Conservation (phyloP, 371 early-diverging fungal species). For the Rhizopus sp. region DNA sequence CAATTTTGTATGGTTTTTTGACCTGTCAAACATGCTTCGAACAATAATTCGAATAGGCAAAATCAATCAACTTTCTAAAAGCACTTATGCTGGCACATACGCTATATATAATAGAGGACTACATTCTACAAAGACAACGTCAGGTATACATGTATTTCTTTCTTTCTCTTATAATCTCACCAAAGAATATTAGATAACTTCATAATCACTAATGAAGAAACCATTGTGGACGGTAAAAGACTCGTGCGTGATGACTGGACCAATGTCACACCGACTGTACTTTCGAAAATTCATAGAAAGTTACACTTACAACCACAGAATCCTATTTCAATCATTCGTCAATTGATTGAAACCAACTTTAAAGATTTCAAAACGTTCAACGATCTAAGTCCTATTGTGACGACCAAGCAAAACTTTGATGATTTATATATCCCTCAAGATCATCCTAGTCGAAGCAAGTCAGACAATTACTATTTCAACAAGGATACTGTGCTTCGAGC, state of each 20-base stretch:
- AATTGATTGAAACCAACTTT: constrained; percentile 77
- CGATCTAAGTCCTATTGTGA: constrained; percentile 77
- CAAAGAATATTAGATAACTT: constrained; percentile 3
- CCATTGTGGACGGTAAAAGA: constrained; percentile 53
- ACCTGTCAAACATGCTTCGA: too few species aligned
- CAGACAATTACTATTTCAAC: constrained; percentile 96
- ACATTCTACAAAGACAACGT: too few species aligned
- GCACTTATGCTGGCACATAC: too few species aligned
- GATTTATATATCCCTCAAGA: constrained; percentile 79
- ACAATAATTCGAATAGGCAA: too few species aligned
- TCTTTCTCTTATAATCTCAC: too few species aligned
- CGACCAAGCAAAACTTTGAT: constrained; percentile 90
- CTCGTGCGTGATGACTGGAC: constrained; percentile 72
- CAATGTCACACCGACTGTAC: constrained; percentile 79
- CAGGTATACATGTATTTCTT: too few species aligned
- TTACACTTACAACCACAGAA: constrained; percentile 84
- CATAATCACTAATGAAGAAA: constrained; percentile 21
- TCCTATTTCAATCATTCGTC: constrained; percentile 86
- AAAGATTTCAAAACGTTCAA: constrained; percentile 67
- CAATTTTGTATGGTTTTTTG: too few species aligned
- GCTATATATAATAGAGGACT: too few species aligned
- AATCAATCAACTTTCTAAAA: too few species aligned
- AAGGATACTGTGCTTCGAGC: constrained; percentile 79
- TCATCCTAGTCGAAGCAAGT: constrained; percentile 81
- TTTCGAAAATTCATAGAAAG: constrained; percentile 74